Percentiles rank a stretch among this genome's conserved stretches.
Evolutionary conservation across 2,329 filamentous ascomycete genomes (phyloP).

Genomic region (Fusarium sp.): DNA sequence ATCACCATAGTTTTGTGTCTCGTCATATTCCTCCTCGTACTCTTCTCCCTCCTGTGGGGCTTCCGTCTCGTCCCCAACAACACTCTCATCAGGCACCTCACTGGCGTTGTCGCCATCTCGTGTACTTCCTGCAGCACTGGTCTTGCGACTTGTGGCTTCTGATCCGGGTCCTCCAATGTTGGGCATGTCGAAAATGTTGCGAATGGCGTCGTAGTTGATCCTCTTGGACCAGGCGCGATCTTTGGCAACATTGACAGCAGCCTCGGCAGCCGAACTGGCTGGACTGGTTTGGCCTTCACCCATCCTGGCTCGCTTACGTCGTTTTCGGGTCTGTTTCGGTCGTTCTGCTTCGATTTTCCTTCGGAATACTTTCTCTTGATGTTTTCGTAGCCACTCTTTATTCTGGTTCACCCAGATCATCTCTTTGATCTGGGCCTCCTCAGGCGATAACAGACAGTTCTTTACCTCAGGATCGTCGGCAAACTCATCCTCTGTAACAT

Average conservation of each 20-base stretch:
- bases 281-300: slow-evolving; percentile 76
- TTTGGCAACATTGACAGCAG: slow-evolving; percentile 77
- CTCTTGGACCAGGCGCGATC: slow-evolving; percentile 79
- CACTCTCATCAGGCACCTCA: slow-evolving; percentile 56
- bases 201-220: slow-evolving; percentile 79
- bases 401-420: slow-evolving; percentile 96
- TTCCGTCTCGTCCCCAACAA: slow-evolving; percentile 54
- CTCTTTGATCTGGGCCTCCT: slow-evolving; percentile 87
- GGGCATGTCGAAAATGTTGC: slow-evolving; percentile 68
- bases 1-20: slow-evolving; percentile 53
- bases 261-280: slow-evolving; percentile 78
- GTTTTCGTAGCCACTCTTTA: slow-evolving; percentile 89
- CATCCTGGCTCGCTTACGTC: slow-evolving; percentile 70
- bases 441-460: slow-evolving; percentile 81
- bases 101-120: slow-evolving; percentile 56
- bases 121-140: slow-evolving; percentile 56
- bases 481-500: slow-evolving; percentile 86
- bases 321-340: slow-evolving; percentile 71
- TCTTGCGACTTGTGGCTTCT: slow-evolving; percentile 64
- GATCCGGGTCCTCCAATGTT: slow-evolving; percentile 64
- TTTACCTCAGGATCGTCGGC: slow-evolving; percentile 89
- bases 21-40: slow-evolving; percentile 56
- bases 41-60: slow-evolving; percentile 55
- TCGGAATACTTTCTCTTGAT: slow-evolving; percentile 87
- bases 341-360: slow-evolving; percentile 74